Percentiles rank a stretch among this genome's conserved stretches.
Evolutionary conservation across 2,329 filamentous ascomycete species (phyloP).

Genomic region (Xylaria sp.): DNA sequence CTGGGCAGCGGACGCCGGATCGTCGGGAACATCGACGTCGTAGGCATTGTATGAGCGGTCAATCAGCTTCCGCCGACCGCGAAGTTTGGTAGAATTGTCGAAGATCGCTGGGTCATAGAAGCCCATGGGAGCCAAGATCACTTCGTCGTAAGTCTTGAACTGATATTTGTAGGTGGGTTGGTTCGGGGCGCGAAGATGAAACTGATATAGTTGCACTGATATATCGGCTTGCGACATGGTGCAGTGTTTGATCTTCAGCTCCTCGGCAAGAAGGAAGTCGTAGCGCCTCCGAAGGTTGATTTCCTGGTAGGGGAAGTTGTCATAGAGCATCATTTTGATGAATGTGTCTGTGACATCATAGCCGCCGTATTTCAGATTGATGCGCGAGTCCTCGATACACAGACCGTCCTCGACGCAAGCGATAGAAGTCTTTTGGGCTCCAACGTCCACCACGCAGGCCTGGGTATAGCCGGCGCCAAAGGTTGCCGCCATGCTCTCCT

Average conservation of each 20-base stretch:
- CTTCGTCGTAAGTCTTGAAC: constrained; percentile 97
- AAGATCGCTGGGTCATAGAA: constrained; percentile 91
- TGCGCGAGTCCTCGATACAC: constrained; percentile 90
- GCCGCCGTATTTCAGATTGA: constrained; percentile 95
- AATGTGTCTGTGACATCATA: constrained; percentile 94
- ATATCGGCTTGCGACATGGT: constrained; percentile 92
- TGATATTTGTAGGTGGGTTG: constrained; percentile 92
- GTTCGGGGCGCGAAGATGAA: constrained; percentile 88
- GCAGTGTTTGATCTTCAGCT: constrained; percentile 92
- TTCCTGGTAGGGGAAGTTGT: constrained; percentile 94
- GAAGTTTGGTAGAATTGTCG: constrained; percentile 82
- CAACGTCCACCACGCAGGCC: constrained; percentile 94
- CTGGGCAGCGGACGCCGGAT: constrained; percentile 88
- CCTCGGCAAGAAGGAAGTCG: constrained; percentile 92
- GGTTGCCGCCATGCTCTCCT: constrained; percentile 93
- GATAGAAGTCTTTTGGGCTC: constrained; percentile 96
- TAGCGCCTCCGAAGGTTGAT: constrained; percentile 92
- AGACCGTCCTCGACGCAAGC: constrained; percentile 97
- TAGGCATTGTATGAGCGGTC: constrained; percentile 93
- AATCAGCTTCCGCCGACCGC: constrained; percentile 81
- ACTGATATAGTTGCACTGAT: constrained; percentile 87
- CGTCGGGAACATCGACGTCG: constrained; percentile 86
- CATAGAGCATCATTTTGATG: constrained; percentile 96
- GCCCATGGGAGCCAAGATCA: constrained; percentile 94
- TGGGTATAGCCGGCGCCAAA: constrained; percentile 96